phyloP scores from a whole-genome alignment of 2,329 filamentous ascomycete genomes.

The Trichoderma semiorbis region DNA sequence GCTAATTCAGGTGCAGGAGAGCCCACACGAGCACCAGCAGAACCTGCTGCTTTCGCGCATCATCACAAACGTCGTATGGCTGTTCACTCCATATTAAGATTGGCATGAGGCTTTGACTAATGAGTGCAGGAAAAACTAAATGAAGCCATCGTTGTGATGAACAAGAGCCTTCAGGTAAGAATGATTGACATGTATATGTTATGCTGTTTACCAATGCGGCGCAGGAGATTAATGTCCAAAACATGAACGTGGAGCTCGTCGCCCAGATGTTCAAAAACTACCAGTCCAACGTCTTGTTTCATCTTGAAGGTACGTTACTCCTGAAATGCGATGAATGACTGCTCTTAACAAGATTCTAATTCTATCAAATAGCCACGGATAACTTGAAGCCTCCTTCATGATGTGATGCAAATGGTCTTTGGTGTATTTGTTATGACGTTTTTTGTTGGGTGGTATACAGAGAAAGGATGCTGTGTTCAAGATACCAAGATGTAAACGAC shows the following conservation, averaged over 20 bases:
- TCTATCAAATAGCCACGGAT: slow-evolving; percentile 63
- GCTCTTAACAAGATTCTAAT: neutral
- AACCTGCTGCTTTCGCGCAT: slow-evolving; percentile 89
- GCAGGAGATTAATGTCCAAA: slow-evolving; percentile 95
- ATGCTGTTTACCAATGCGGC: neutral
- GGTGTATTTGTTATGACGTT: too few relatives aligned
- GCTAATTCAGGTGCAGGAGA: slow-evolving; percentile 58
- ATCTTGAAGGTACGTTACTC: slow-evolving; percentile 75
- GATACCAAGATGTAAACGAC: neutral
- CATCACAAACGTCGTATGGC: slow-evolving; percentile 89
- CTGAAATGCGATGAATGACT: neutral
- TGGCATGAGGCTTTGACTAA: neutral
- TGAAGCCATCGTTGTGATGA: slow-evolving; percentile 87
- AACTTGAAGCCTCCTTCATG: slow-evolving; percentile 74
- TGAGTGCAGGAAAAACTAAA: slow-evolving; percentile 86
- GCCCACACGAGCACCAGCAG: slow-evolving; percentile 96
- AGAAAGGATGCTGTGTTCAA: neutral
- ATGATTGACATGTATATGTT: neutral
- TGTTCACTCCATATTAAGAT: neutral
- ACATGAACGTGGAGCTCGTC: slow-evolving; percentile 97
- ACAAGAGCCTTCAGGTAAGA: slow-evolving; percentile 78
- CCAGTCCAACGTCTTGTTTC: slow-evolving; percentile 94
- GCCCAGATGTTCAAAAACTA: slow-evolving; percentile 99
- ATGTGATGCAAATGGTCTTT: neutral
- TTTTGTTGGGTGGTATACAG: neutral